Percentiles rank a stretch among this genome's conserved stretches.
Evolutionary conservation across 2,329 filamentous ascomycete species (phyloP).

Genomic region (Arthrobotrys sphaeroides): DNA sequence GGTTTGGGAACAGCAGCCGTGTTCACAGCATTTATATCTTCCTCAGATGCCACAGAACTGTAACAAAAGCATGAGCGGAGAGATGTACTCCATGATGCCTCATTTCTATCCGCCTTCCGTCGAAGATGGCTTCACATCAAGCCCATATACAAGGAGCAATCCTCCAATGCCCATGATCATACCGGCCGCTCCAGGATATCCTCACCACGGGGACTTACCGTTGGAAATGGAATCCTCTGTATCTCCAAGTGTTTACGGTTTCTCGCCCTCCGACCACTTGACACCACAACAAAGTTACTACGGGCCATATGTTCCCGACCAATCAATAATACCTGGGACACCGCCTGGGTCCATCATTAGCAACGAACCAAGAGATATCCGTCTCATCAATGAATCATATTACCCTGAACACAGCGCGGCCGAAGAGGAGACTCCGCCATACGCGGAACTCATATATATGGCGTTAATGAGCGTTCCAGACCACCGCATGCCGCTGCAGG

Average conservation of each 20-base stretch:
- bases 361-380: not conserved
- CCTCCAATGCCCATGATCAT: slow-evolving; percentile 9
- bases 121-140: slow-evolving; percentile 21
- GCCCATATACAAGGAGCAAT: slow-evolving; percentile 5
- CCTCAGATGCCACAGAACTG: slow-evolving; percentile 1
- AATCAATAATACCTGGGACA: not conserved
- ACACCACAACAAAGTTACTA: slow-evolving; percentile 9
- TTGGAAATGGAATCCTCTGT: not conserved
- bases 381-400: not conserved
- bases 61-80: slow-evolving; percentile 5
- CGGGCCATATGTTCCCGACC: not conserved
- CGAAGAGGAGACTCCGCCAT: slow-evolving; percentile 65
- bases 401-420: not conserved
- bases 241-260: not conserved
- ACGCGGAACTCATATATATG: slow-evolving; percentile 81
- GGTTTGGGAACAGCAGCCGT: slow-evolving; percentile 40
- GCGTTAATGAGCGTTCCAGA: slow-evolving; percentile 75
- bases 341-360: not conserved
- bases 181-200: slow-evolving; percentile 2
- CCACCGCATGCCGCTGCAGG: slow-evolving; percentile 79
- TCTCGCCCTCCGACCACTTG: not conserved
- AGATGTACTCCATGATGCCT: slow-evolving; percentile 28
- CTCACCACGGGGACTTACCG: not conserved
- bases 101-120: slow-evolving; percentile 5
- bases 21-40: slow-evolving; percentile 32